Percentiles rank a stretch among this genome's conserved stretches.
Evolutionary conservation across 2,329 filamentous ascomycete species (phyloP).

Genomic region (Apiospora sp.): DNA sequence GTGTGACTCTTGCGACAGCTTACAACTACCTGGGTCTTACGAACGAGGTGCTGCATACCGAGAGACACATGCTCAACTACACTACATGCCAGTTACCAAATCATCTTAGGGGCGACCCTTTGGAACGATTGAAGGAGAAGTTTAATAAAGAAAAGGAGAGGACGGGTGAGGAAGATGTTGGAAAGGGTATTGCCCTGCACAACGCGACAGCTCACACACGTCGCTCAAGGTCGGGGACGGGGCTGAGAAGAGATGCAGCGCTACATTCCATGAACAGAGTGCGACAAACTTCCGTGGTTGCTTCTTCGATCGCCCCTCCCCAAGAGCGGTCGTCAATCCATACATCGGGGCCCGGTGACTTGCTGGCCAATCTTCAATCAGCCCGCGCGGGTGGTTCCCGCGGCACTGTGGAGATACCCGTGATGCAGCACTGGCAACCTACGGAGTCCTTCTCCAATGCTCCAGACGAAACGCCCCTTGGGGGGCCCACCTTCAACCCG

Average conservation of each 20-base stretch:
- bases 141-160: conserved; percentile 86
- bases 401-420: conserved; percentile 40
- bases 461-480: conserved; percentile 52
- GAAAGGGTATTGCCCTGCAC: conserved; percentile 94
- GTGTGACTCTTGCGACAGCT: conserved; percentile 92
- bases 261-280: conserved; percentile 70
- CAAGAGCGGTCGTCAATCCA: conserved; percentile 52
- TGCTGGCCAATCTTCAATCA: conserved; percentile 79
- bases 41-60: conserved; percentile 89
- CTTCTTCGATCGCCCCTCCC: conserved; percentile 49
- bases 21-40: conserved; percentile 94
- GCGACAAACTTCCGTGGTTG: conserved; percentile 52
- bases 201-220: conserved; percentile 73
- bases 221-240: conserved; percentile 75
- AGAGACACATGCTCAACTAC: conserved; percentile 92
- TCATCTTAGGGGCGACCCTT: conserved; percentile 81
- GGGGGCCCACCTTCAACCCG: conserved; percentile 61
- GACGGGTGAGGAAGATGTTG: conserved; percentile 79
- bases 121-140: conserved; percentile 90
- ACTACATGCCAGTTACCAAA: conserved; percentile 93
- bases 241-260: conserved; percentile 80
- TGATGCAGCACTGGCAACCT: conserved; percentile 39
- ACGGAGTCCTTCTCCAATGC: conserved; percentile 45
- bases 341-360: conserved; percentile 75
- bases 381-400: conserved; percentile 66